Evolutionary conservation across 805 yeast genomes (phyloP), one percentile per base, ranked within the genome.

Genomic region (Teunomyces lycoperdinae): DNA sequence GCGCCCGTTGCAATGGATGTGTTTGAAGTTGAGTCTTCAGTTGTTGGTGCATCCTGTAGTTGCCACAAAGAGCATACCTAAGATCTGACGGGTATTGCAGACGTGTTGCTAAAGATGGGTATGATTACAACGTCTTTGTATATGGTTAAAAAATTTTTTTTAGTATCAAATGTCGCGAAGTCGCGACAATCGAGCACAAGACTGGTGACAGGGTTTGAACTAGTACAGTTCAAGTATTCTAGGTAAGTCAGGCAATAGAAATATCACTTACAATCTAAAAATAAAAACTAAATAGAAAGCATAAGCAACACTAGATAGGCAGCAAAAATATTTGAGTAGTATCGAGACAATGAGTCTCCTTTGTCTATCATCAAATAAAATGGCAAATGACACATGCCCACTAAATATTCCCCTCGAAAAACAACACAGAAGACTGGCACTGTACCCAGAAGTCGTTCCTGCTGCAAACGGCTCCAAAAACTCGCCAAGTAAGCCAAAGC

Each of bases 1-100:
- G 41, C 17, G 11, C 14, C 17, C 41, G n/a, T 9, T 38, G 10
- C 6, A 11, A 26, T 20, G 30, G 41, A 38, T 38, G 41, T 24
- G 41, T 10, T 38, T 38, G 41, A 38, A 38, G 41, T 20, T 38
- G 41, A 11, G 41, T 38, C 41, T 38, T 38, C 41, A 38, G 41
- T 38, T 38, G 41, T 24, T 20, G 29, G 30, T 38, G 41, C 41
- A 38, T 38, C 41, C 41, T 38, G 41, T 38, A n/a, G 28, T 38
- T 16, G 29, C 41, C 27, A 38, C 41, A 38, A 38, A 38, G 41
- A 38, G 41, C 41, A 38, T 38, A 20, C 29, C 27, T 38, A 14
- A 38, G 41, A 24, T 13, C 41, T 26, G 16, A 38, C 30, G 28
- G 41, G 41, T 38, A 29, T 24, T 16, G 11, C 27, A 38, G 14